phyloP scores from a whole-genome alignment of 2,329 filamentous ascomycete species.

The Xylaria multiplex region DNA sequence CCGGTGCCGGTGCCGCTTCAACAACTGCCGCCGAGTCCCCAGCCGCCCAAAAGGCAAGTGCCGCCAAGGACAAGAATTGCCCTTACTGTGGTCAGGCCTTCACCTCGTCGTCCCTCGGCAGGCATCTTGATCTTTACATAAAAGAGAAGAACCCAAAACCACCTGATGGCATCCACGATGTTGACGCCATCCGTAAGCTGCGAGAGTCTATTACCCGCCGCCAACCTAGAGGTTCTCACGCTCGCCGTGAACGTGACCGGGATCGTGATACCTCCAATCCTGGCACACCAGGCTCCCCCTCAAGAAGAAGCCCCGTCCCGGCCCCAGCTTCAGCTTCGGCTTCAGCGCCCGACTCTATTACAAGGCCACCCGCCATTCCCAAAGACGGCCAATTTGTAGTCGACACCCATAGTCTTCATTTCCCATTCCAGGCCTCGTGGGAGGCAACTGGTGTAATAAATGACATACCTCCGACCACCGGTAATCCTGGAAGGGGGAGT shows the following conservation, averaged over 20 bases:
- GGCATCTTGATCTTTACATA: conserved; percentile 94
- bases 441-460: conserved; percentile 82
- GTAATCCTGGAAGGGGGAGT: conserved; percentile 49
- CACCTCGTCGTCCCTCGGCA: conserved; percentile 91
- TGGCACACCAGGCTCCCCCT: conserved; percentile 61
- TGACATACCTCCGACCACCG: conserved; percentile 67
- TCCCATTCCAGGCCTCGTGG: conserved; percentile 71
- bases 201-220: conserved; percentile 87
- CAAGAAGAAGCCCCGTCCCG: conserved; percentile 54
- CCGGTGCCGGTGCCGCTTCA: conserved; percentile 12
- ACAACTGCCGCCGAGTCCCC: conserved; percentile 46
- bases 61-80: conserved; percentile 86
- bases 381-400: conserved; percentile 57
- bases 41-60: conserved; percentile 56
- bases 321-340: conserved; percentile 33
- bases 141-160: conserved; percentile 91
- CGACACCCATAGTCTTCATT: conserved; percentile 64
- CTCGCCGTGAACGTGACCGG: conserved; percentile 57
- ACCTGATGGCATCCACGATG: conserved; percentile 86
- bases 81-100: conserved; percentile 90
- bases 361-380: conserved; percentile 53
- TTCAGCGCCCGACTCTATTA: conserved; percentile 49
- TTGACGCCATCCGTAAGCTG: conserved; percentile 86
- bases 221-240: conserved; percentile 75
- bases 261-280: conserved; percentile 65